Conservation (phyloP, 2,329 filamentous ascomycete genomes). For the Penicillium sp. region DNA sequence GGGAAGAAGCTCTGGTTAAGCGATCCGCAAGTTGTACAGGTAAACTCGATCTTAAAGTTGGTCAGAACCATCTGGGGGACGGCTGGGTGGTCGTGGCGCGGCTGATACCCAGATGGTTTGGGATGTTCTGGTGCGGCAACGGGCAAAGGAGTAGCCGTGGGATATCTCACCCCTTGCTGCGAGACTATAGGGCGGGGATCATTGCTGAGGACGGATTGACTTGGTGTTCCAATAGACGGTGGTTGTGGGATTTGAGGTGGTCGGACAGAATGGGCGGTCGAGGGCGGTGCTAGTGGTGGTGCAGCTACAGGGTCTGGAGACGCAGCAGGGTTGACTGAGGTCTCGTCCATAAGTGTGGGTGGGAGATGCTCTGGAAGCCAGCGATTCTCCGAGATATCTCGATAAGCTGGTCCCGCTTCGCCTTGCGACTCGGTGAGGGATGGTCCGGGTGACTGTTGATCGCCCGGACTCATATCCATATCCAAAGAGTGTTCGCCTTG, state of each 20-base stretch:
- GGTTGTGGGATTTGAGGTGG: constrained; percentile 25
- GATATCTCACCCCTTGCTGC: constrained; percentile 27
- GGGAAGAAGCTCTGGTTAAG: constrained; percentile 44
- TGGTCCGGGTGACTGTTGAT: constrained; percentile 30
- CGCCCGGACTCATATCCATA: constrained; percentile 28
- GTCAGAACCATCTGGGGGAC: constrained; percentile 36
- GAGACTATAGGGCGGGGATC: constrained; percentile 28
- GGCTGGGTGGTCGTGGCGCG: constrained; percentile 27
- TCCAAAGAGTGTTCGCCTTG: constrained; percentile 27
- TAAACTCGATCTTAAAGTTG: constrained; percentile 45
- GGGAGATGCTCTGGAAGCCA: constrained; percentile 37
- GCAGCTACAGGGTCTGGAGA: constrained; percentile 22
- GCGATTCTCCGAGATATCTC: constrained; percentile 33
- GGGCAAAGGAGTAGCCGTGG: constrained; percentile 21
- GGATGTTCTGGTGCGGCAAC: constrained; percentile 23
- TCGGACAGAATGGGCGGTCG: constrained; percentile 24
- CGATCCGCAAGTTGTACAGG: constrained; percentile 41
- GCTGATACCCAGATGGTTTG: constrained; percentile 28
- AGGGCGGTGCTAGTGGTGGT: constrained; percentile 22
- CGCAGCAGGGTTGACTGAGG: constrained; percentile 27
- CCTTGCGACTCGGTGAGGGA: constrained; percentile 29
- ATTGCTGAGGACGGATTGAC: constrained; percentile 25
- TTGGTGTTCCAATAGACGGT: constrained; percentile 25
- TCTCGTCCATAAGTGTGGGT: constrained; percentile 30
- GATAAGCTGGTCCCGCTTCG: constrained; percentile 29